Conservation (phyloP, 2,329 filamentous ascomycete genomes). For the Didymella pomorum region DNA sequence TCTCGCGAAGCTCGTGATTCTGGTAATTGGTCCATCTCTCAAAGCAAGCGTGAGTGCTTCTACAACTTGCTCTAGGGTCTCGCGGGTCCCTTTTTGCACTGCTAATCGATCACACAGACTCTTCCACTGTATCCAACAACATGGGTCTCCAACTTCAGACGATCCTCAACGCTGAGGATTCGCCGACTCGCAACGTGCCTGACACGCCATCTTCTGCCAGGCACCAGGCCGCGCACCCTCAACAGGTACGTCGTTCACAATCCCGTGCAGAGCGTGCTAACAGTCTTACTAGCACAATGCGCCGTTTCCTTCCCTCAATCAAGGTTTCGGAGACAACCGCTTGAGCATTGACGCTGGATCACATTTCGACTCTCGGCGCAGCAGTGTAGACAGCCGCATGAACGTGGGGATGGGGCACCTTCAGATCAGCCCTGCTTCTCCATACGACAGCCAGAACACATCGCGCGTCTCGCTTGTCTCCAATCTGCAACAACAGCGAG, state of each 20-base stretch:
- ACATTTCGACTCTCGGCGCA: constrained; percentile 69
- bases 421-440: constrained; percentile 71
- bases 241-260: constrained; percentile 42
- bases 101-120: constrained; percentile 42
- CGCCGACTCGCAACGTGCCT: constrained; percentile 54
- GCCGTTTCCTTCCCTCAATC: constrained; percentile 64
- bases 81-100: background rate
- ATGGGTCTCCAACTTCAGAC: constrained; percentile 60
- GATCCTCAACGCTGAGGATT: constrained; percentile 59
- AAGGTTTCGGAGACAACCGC: constrained; percentile 56
- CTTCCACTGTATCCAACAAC: constrained; percentile 55
- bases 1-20: constrained; percentile 64
- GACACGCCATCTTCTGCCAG: constrained; percentile 54
- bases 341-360: constrained; percentile 60
- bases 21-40: constrained; percentile 67
- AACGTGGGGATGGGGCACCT: constrained; percentile 76
- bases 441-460: constrained; percentile 79
- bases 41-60: constrained; percentile 60
- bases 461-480: constrained; percentile 79
- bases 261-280: constrained; percentile 27
- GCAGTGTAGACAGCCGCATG: constrained; percentile 82
- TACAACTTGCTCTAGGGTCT: constrained; percentile 12
- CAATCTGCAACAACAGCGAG: constrained; percentile 69
- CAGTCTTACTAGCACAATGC: constrained; percentile 43
- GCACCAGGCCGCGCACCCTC: constrained; percentile 41